Evolutionary conservation across 2,329 filamentous ascomycete genomes (phyloP), one percentile per base, ranked within the genome.

Genomic region (Ophiocordyceps robertsii): DNA sequence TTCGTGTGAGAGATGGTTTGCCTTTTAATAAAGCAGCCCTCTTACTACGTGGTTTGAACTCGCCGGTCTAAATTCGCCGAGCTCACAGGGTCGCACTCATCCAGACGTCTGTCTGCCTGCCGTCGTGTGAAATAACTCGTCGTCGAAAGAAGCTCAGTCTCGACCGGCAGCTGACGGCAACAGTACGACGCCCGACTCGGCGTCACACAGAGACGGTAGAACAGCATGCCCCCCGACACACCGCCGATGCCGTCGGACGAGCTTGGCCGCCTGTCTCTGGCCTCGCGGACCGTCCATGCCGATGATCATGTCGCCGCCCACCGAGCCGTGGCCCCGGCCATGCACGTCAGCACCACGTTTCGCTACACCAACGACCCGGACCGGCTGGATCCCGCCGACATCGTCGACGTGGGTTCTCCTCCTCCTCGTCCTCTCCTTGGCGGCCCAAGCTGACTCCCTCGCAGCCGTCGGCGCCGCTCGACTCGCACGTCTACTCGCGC

Each of bases 261-360:
- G 11, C 13, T 53, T 17, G 49, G 54, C 43, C 46, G 50, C 11
- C 49, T 63, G 35, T 62, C 77, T 5, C 66, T 84, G 39, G 74
- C 84, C 8, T 86, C 87, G 6, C 72, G 76, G 43, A 75, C 83
- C n/a, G 68, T 94, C 48, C 88, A 94, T 59, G 85, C 83, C 47
- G 88, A 94, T 56, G 81, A 93, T 64, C 70, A 69, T 53, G 72
- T 92, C 53, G 85, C 86, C 61, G 64, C 70, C 30, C 76, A 84
- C 51, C 71, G 78, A 40, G 87, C 92, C 57, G 82, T 96, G 43
- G 88, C 90, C 12, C 90, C 92, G 45, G 79, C 90, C 4, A 71
- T 96, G 56, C 90, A 96, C 60, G 78, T 93, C 49, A 88, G 87
- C 47, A 95, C 90, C 12, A 96, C 87, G 14, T 96, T 87, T 63